Percentiles rank a stretch among this genome's conserved stretches.
Evolutionary conservation across 2,329 filamentous ascomycete genomes (phyloP).

Genomic region (Xenoacremonium recifei): DNA sequence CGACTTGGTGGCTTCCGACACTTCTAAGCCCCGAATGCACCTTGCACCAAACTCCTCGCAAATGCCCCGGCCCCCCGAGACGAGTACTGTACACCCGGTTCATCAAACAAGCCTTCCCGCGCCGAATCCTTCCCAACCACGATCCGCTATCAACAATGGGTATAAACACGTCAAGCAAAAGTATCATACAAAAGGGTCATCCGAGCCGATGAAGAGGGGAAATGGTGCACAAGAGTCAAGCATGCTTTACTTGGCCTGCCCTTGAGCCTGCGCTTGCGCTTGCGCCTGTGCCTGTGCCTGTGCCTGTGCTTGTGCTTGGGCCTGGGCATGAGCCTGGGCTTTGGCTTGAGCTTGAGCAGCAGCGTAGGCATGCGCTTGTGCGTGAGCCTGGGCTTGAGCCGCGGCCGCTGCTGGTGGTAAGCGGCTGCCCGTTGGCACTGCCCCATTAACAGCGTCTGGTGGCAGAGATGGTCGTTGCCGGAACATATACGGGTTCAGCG

Average conservation of each 20-base stretch:
- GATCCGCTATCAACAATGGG: slow-evolving; percentile 18
- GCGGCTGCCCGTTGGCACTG: slow-evolving; percentile 20
- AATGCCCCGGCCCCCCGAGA: slow-evolving; percentile 27
- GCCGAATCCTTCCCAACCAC: slow-evolving; percentile 2
- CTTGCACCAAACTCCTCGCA: slow-evolving; percentile 37
- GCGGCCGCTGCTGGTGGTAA: slow-evolving; percentile 23
- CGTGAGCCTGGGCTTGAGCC: slow-evolving; percentile 2
- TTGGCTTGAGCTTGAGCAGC: slow-evolving; percentile 24
- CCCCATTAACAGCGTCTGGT: slow-evolving; percentile 25
- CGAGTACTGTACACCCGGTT: slow-evolving; percentile 23
- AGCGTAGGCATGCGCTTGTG: slow-evolving; percentile 12
- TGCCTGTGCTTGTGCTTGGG: slow-evolving; percentile 23
- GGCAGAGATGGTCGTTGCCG: slow-evolving; percentile 35
- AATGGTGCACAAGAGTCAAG: too few relatives aligned
- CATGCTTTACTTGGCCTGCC: slow-evolving; percentile 15
- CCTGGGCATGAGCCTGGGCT: slow-evolving; percentile 27
- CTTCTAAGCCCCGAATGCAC: slow-evolving; percentile 24
- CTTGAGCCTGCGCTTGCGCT: slow-evolving; percentile 13
- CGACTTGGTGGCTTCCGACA: slow-evolving; percentile 21
- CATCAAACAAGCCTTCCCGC: slow-evolving; percentile 11
- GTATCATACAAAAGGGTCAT: slow-evolving; percentile 23
- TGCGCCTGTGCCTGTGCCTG: slow-evolving; percentile 21
- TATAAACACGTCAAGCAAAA: slow-evolving; percentile 25
- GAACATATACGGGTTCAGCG: slow-evolving; percentile 44
- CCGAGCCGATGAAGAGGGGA: slow-evolving; percentile 1